phyloP scores from a whole-genome alignment of 352 stramenopile genomes.

The Hyphochytrium catenoides region DNA sequence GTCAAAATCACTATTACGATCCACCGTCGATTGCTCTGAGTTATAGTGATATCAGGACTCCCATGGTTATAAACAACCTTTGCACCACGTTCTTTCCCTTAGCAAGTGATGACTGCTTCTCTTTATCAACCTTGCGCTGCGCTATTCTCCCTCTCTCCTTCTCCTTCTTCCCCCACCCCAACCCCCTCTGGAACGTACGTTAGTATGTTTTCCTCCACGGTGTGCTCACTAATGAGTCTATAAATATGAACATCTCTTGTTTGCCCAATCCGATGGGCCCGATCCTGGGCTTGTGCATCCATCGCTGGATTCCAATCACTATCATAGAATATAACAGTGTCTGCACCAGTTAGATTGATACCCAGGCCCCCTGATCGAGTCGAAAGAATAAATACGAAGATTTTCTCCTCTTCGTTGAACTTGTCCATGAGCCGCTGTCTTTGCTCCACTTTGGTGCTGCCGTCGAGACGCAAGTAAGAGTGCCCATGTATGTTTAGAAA shows the following conservation, averaged over 20 bases:
- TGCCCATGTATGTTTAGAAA: slow-evolving; percentile 95
- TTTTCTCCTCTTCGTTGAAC: slow-evolving; percentile 88
- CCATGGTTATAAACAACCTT: too few species aligned
- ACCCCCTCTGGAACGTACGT: too few species aligned
- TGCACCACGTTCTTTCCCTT: too few species aligned
- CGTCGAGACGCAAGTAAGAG: slow-evolving; percentile 94
- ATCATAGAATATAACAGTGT: slow-evolving; percentile 80
- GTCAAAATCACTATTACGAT: too few species aligned
- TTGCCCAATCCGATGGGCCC: slow-evolving; percentile 91
- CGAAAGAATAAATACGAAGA: slow-evolving; percentile 98
- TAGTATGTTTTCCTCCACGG: slow-evolving; percentile 99
- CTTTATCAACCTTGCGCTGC: too few species aligned
- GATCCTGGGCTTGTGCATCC: slow-evolving; percentile 83
- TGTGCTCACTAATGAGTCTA: slow-evolving; percentile 83
- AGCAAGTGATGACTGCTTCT: too few species aligned
- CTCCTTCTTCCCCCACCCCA: too few species aligned
- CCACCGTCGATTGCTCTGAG: too few species aligned
- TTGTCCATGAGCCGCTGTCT: slow-evolving; percentile 91
- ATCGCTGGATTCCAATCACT: slow-evolving; percentile 82
- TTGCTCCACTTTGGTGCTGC: slow-evolving; percentile 80
- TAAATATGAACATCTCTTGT: slow-evolving; percentile 98
- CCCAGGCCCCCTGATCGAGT: slow-evolving; percentile 88
- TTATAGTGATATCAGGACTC: too few species aligned
- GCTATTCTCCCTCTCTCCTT: background rate
- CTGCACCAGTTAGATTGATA: slow-evolving; percentile 94